A percentile compares a stretch with the other conserved stretches of the same genome.
These are phyloP conservation scores for Triticum dicoccoides DNA, from an alignment of 176 grass and related monocot species.

Conservation along the genomic window DNA sequence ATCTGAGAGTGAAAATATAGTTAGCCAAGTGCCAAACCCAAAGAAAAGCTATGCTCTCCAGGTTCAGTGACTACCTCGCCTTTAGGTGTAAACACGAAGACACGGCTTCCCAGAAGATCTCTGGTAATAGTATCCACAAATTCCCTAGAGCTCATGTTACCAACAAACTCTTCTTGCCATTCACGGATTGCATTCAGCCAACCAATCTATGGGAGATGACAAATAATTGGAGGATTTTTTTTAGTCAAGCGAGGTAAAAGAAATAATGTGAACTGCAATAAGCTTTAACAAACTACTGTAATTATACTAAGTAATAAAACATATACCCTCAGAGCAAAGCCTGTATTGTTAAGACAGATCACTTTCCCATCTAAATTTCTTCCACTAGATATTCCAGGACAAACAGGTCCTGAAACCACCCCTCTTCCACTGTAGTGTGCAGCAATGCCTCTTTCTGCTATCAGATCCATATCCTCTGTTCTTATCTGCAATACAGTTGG, in stretches of 20 bases:
- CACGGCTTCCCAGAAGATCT: conserved; percentile 89
- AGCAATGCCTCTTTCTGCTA: conserved; percentile 99
- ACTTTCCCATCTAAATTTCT: conserved; percentile 77
- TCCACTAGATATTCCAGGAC: conserved; percentile 58
- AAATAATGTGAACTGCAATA: conserved; percentile 2
- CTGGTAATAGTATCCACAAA: conserved; percentile 92
- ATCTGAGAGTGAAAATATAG: conserved; percentile 47
- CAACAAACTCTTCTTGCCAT: conserved; percentile 99
- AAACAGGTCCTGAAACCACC: conserved; percentile 56
- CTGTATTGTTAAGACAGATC: conserved; percentile 71
- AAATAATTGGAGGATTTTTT: conserved; percentile 12
- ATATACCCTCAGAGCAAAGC: conserved; percentile 87
- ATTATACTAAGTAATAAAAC: conserved; percentile 22
- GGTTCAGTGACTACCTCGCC: conserved; percentile 82
- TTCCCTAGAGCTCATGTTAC: conserved; percentile 97
- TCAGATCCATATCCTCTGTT: conserved; percentile 98
- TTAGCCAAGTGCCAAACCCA: conserved; percentile 5
- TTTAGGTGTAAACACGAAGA: conserved; percentile 99
- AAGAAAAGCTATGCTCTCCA: neutral
- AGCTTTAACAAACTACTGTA: conserved; percentile 13
- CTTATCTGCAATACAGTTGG: conserved; percentile 67
- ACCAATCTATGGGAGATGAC: conserved; percentile 67
- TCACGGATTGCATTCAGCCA: conserved; percentile 98
- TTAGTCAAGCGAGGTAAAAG: neutral
- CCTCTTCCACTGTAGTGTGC: conserved; percentile 88